Evolutionary conservation across 768 basidiomycete species (phyloP), one percentile per base, ranked within the genome.

Genomic region (Lyophyllum decastes): DNA sequence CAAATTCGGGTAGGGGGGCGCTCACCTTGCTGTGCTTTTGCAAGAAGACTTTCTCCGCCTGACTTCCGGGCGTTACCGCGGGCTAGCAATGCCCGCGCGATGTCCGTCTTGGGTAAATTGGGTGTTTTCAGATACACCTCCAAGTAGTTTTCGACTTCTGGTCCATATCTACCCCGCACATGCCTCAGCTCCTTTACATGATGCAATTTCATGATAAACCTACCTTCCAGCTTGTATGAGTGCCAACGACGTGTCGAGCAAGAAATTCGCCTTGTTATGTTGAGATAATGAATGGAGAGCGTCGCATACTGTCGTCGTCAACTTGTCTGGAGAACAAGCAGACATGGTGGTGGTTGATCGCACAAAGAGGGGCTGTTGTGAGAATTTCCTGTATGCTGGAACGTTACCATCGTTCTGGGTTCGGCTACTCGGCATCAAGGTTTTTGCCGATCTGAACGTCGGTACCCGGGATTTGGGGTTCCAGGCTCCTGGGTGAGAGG

Each of bases 71-170:
- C 87, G 64, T 81, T 82, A 4, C 81, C 86, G 38, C 87, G 72
- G 1, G 85, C 85, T 9, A 87, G 63, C 56, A 87, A 68, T 0
- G 87, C 87, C 55, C 72, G 78, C 4, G 81, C 78, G 2, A 84
- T 65, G 58, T 86, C 81, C 45, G 74, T 72, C 48, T 73, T 77
- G 22, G 82, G 70, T 16, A 89, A 68, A 48, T 82, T 79, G 0
- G 87, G 86, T 16, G 86, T 87, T 54, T 78, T 74, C 46, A 89
- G 67, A 64, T 86, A 88, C 17, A 88, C 84, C 16, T 89, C 86
- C 24, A 88, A 64, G 64, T 86, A 88, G 47, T 78, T 82, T 68
- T 87, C 87, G 25, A 88, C 86, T 26, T 86, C 80, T 40, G 76
- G 72, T 16, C 84, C 85, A 73, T 86, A 88, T 63, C 87, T 89